Base-by-base conservation (phyloP, 352 stramenopile species). In the Saprolegnia diclina region DNA sequence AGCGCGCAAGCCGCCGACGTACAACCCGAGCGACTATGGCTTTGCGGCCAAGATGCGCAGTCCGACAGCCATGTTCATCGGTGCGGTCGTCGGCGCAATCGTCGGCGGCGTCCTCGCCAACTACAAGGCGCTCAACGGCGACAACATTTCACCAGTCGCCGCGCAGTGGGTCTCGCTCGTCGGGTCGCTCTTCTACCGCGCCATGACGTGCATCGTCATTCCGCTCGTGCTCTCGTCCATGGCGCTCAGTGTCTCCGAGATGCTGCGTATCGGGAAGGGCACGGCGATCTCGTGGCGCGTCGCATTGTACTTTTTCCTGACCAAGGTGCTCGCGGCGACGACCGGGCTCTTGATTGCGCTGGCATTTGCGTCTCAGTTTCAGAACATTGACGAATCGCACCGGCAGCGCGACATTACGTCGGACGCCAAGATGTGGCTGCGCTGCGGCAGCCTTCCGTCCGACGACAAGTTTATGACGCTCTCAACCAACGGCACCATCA, bases 211-310 rank as follows among this genome's bases (percentile, higher is more conserved):
- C 68, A 65, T 88, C 13, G 79, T 91, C 56, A 78, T 86, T 50
- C 80, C 79, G 1, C 81, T 88, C 76, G 81, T 89, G 5, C 87
- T 88, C 40, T 87, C 79, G 73, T 87, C 73, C 45, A 75, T 89
- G 42, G 77, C 87, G 19, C 71, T 85, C 40, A 84, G 77, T 40
- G 81, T 91, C 44, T 75, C 77, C n/a, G 78, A 89, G 38, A 75
- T 89, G 44, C 71, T 88, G 54, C 72, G 82, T 40, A 76, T 77
- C 32, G 79, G 83, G 45, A 87, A 91, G 71, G 79, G 74, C 56
- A 75, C 73, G 35, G 78, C 71, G 18, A 85, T 89, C n/a, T 74
- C 76, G 56, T 67, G 65, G 61, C 79, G 78, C 46, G 87, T 82
- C 22, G 71, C 87, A 48, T 21, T 74, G 18, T 84, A 69, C 45